These are phyloP conservation scores for Medicago truncatula DNA, from an alignment of 306 rosid genomes.

Conservation along the genomic window MtrunA17r5.0-ANR NC_053042.1:4746501-4747000, in stretches of 20 bases:
- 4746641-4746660: constrained; percentile 54
- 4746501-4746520: background rate
- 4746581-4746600: constrained; percentile 15
- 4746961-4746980: constrained; percentile 63
- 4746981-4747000: constrained; percentile 62
- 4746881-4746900: constrained; percentile 35
- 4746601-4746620: constrained; percentile 38
- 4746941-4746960: constrained; percentile 65
- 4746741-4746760: constrained; percentile 46
- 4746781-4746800: constrained; percentile 47
- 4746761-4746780: constrained; percentile 48
- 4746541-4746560: constrained; percentile 2
- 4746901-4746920: constrained; percentile 37
- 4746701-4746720: constrained; percentile 62
- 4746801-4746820: constrained; percentile 42
- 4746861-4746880: constrained; percentile 43
- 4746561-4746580: background rate
- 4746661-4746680: constrained; percentile 87
- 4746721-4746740: constrained; percentile 46
- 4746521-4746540: background rate
- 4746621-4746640: constrained; percentile 38
- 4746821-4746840: constrained; percentile 38
- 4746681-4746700: constrained; percentile 64
- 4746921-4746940: constrained; percentile 87
- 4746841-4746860: constrained; percentile 41